phyloP scores from a whole-genome alignment of 1,284 basidiomycete species.

The Apiotrichum veenhuisii region DNA sequence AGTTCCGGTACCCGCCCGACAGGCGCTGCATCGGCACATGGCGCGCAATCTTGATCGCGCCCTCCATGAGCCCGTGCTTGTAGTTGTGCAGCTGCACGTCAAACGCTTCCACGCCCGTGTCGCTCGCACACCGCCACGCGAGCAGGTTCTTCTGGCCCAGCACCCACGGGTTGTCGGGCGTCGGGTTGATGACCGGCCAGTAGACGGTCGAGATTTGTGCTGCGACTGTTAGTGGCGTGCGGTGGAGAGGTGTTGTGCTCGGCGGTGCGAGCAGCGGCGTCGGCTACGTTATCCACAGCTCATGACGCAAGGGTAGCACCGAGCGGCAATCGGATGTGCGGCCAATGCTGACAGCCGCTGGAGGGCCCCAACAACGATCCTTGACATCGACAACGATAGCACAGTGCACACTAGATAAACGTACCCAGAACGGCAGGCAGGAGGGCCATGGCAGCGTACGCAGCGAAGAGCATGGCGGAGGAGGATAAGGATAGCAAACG shows the following conservation, averaged over 20 bases:
- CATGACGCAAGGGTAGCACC: too few relatives aligned
- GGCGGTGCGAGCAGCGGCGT: too few relatives aligned
- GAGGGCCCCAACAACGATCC: too few relatives aligned
- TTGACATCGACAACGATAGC: too few relatives aligned
- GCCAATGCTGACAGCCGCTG: too few relatives aligned
- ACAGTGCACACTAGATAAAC: too few relatives aligned
- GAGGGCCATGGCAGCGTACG: too few relatives aligned
- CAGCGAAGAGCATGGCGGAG: too few relatives aligned
- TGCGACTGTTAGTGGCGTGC: neutral
- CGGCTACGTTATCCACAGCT: too few relatives aligned
- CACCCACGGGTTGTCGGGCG: slow-evolving; percentile 40
- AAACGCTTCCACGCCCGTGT: slow-evolving; percentile 44
- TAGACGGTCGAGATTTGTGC: slow-evolving; percentile 32
- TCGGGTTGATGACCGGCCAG: slow-evolving; percentile 45
- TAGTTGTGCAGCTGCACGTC: slow-evolving; percentile 49
- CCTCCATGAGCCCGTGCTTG: slow-evolving; percentile 43
- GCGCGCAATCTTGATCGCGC: slow-evolving; percentile 42
- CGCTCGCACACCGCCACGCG: slow-evolving; percentile 43
- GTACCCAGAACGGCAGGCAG: too few relatives aligned
- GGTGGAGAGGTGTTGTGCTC: too few relatives aligned
- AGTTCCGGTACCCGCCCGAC: slow-evolving; percentile 34
- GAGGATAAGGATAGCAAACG: neutral
- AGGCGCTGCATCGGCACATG: slow-evolving; percentile 41
- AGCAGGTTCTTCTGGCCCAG: slow-evolving; percentile 43
- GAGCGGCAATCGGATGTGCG: too few relatives aligned